These are phyloP conservation scores for Agastache rugosa DNA, from an alignment of 257 asterid species.

Conservation along the genomic window DNA sequence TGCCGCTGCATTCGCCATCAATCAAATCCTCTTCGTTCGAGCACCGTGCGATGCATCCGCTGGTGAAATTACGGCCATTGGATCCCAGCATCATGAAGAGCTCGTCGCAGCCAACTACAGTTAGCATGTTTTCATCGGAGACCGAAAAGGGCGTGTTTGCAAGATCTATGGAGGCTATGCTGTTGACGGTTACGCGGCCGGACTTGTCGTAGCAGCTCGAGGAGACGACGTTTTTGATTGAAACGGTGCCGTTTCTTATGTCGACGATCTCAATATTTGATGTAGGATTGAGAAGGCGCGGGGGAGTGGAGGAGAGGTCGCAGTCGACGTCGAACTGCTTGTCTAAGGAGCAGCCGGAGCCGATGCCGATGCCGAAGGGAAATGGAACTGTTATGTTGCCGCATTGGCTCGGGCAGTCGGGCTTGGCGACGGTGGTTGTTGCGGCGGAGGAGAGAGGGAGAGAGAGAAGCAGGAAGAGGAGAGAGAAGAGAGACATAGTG, in stretches of 20 bases:
- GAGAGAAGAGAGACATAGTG: slow-evolving; percentile 23
- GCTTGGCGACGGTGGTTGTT: slow-evolving; percentile 31
- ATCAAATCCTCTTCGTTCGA: slow-evolving; percentile 37
- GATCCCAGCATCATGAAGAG: slow-evolving; percentile 22
- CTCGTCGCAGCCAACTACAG: slow-evolving; percentile 62
- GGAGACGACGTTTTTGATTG: slow-evolving; percentile 34
- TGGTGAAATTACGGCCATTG: slow-evolving; percentile 40
- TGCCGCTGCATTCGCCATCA: slow-evolving; percentile 58
- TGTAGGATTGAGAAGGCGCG: slow-evolving; percentile 27
- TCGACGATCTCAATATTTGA: slow-evolving; percentile 29
- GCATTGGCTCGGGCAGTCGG: slow-evolving; percentile 50
- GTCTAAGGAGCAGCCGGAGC: slow-evolving; percentile 43
- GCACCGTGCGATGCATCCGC: slow-evolving; percentile 54
- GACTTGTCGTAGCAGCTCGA: slow-evolving; percentile 32
- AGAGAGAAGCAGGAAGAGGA: slow-evolving; percentile 24
- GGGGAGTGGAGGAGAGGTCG: slow-evolving; percentile 40
- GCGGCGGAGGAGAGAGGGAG: slow-evolving; percentile 29
- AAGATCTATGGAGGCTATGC: slow-evolving; percentile 13
- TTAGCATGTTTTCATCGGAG: slow-evolving; percentile 48
- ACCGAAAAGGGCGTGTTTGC: slow-evolving; percentile 32
- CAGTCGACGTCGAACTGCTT: slow-evolving; percentile 49
- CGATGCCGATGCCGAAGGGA: slow-evolving; percentile 56
- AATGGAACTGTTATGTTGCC: slow-evolving; percentile 56
- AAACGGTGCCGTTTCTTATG: slow-evolving; percentile 28
- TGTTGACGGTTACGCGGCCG: neutral